These are phyloP conservation scores for Mycena galopus DNA, from an alignment of 768 basidiomycete species.

Conservation along the genomic window DNA sequence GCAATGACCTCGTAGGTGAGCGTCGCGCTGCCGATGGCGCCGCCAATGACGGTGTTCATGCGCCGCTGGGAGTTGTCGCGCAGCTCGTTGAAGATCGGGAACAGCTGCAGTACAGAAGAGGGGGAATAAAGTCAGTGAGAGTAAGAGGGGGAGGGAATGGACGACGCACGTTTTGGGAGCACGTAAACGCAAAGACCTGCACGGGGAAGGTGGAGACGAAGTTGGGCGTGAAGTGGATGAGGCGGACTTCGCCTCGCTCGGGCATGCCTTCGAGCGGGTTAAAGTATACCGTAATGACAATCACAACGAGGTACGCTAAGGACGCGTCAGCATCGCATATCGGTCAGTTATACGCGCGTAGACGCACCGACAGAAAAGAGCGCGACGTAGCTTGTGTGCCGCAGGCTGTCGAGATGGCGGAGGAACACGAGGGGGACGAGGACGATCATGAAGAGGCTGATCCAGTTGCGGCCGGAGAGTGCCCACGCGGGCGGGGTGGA, in stretches of 20 bases:
- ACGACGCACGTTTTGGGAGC: constrained; percentile 86
- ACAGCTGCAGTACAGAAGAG: too few species aligned
- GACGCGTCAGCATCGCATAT: constrained; percentile 11
- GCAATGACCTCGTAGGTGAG: constrained; percentile 91
- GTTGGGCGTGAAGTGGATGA: constrained; percentile 80
- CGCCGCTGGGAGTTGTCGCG: constrained; percentile 81
- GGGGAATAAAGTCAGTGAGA: constrained; percentile 16
- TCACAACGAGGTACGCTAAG: constrained; percentile 80
- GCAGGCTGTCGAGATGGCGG: constrained; percentile 84
- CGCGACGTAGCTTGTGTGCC: constrained; percentile 93
- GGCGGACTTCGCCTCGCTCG: constrained; percentile 73
- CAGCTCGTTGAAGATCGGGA: constrained; percentile 95
- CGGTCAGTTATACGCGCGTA: too few species aligned
- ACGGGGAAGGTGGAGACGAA: constrained; percentile 93
- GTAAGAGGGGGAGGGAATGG: constrained; percentile 12
- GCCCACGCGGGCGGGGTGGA: constrained; percentile 82
- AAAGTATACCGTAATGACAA: constrained; percentile 87
- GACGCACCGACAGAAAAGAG: constrained; percentile 88
- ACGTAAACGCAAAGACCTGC: constrained; percentile 93
- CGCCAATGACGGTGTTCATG: constrained; percentile 89
- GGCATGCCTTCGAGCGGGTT: constrained; percentile 76
- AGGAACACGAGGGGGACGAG: constrained; percentile 88
- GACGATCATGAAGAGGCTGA: constrained; percentile 80
- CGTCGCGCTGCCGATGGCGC: constrained; percentile 88
- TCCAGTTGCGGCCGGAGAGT: constrained; percentile 85